A percentile compares a stretch with the other conserved stretches of the same genome.
These are phyloP conservation scores for Malus sylvestris DNA, from an alignment of 306 rosid species.

Conservation along the genomic window DNA sequence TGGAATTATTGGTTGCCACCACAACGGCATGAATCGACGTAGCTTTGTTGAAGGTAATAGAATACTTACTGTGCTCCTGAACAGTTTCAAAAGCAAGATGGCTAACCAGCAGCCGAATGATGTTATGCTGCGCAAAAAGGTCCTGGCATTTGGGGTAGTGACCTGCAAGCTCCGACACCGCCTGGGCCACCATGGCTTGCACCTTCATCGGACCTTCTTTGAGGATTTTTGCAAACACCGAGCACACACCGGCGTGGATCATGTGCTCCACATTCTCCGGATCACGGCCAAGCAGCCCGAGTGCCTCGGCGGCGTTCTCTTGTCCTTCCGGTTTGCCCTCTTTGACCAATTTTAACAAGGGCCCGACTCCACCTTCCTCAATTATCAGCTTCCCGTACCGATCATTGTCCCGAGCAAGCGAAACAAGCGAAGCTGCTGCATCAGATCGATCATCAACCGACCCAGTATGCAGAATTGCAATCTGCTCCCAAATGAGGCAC, in stretches of 20 bases:
- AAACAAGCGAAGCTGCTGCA: constrained; percentile 70
- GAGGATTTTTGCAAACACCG: constrained; percentile 57
- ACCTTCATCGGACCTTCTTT: constrained; percentile 86
- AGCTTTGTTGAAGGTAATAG: constrained; percentile 47
- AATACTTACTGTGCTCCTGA: constrained; percentile 83
- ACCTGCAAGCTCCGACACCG: constrained; percentile 65
- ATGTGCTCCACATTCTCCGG: constrained; percentile 60
- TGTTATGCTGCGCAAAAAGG: constrained; percentile 77
- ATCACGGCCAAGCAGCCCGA: constrained; percentile 70
- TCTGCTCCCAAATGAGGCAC: constrained; percentile 81
- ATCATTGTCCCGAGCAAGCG: constrained; percentile 55
- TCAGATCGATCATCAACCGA: constrained; percentile 64
- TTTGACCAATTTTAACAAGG: constrained; percentile 58
- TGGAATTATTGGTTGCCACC: constrained; percentile 42
- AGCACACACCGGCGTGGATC: constrained; percentile 62
- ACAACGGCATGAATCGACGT: constrained; percentile 74
- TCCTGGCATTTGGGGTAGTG: constrained; percentile 76
- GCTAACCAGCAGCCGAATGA: constrained; percentile 61
- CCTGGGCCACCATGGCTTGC: constrained; percentile 66
- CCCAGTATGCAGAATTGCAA: constrained; percentile 54
- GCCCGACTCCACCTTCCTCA: constrained; percentile 77
- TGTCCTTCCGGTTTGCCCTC: constrained; percentile 75
- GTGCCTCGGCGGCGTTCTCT: constrained; percentile 63
- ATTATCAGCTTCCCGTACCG: constrained; percentile 70
- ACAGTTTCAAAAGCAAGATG: constrained; percentile 91